Base-by-base conservation (phyloP, 106 monocot genomes). In the Acorus gramineus region DNA sequence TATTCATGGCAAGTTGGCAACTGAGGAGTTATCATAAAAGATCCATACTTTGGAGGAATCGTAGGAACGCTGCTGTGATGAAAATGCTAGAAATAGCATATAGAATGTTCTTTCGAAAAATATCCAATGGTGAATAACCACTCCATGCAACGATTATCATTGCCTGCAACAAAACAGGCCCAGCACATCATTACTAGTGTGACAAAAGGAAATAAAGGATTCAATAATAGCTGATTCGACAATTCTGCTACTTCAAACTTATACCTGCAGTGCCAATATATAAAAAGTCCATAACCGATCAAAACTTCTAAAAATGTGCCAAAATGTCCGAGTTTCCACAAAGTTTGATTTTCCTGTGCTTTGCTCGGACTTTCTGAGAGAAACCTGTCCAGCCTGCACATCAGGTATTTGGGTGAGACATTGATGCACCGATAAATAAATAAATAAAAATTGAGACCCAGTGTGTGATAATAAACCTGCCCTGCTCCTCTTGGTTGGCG, bases 261-360 rank as follows among this genome's bases (percentile, higher is more conserved):
- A 42, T 71, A 99, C 98, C 92, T 99, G 98, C 4, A 99, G 66
- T 55, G 84, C 89, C 46, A 99, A 50, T 11, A 74, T 56, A 75
- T 92, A 89, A 56, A 99, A 99, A 4, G 92, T 99, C 98, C 98
- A 99, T 68, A 99, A 53, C 9, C 98, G 92, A 76, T 99, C 98
- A 83, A 99, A 99, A 72, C 98, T 99, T 73, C 98, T 62, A 68
- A 86, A 99, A 48, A 92, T 84, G 49, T 99, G 88, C 98, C 98
- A 99, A 86, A 99, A 99, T 56, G 92, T 92, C 67, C 98, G 85
- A 6, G 88, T 86, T 69, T 99, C 98, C 50, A 99, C 85, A 70
- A 99, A 99, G 70, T 86, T 83, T 66, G 85, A 77, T 72, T 99
- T 99, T n/a, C 98, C 92, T 6, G 83, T 80, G 59, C 92, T 85